Evolutionary conservation across 2,329 filamentous ascomycete genomes (phyloP).

Genomic region (Cercospora nicotianae): DNA sequence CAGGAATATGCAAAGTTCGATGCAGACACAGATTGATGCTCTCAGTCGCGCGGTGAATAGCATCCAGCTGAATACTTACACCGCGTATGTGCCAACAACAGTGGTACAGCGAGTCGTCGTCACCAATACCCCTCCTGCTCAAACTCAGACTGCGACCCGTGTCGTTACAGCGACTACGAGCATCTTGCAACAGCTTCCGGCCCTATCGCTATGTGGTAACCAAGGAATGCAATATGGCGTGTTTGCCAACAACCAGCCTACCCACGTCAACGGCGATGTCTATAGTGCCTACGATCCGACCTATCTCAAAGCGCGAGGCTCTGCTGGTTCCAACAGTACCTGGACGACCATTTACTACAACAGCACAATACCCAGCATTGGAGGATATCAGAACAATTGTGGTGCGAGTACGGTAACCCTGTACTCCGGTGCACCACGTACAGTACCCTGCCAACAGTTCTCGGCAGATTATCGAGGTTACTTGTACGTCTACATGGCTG

Average conservation of each 20-base stretch:
- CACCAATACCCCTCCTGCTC: background rate
- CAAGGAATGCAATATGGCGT: slow-evolving; percentile 20
- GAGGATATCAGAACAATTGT: slow-evolving; percentile 10
- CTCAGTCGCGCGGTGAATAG: background rate
- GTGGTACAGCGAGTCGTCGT: background rate
- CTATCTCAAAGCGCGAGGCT: slow-evolving; percentile 12
- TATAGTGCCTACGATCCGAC: slow-evolving; percentile 18
- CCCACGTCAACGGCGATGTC: background rate
- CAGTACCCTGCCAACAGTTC: slow-evolving; percentile 16
- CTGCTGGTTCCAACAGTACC: slow-evolving; percentile 9
- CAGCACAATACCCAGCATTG: slow-evolving; percentile 1
- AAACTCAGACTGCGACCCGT: slow-evolving; percentile 1
- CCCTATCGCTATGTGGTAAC: slow-evolving; percentile 15
- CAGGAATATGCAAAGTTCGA: background rate
- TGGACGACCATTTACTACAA: slow-evolving; percentile 18
- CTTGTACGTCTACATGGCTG: slow-evolving; percentile 15
- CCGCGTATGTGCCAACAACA: background rate
- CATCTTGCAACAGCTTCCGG: slow-evolving; percentile 1
- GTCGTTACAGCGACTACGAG: slow-evolving; percentile 7
- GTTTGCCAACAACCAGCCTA: slow-evolving; percentile 15
- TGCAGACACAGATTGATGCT: slow-evolving; percentile 3
- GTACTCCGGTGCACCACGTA: background rate
- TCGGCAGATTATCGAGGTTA: slow-evolving; percentile 16
- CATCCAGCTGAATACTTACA: slow-evolving; percentile 2
- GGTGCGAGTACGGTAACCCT: background rate